A percentile compares a stretch with the other conserved stretches of the same genome.
Evolutionary conservation across 2,329 filamentous ascomycete genomes (phyloP).

Genomic region (Xylariaceae sp.): DNA sequence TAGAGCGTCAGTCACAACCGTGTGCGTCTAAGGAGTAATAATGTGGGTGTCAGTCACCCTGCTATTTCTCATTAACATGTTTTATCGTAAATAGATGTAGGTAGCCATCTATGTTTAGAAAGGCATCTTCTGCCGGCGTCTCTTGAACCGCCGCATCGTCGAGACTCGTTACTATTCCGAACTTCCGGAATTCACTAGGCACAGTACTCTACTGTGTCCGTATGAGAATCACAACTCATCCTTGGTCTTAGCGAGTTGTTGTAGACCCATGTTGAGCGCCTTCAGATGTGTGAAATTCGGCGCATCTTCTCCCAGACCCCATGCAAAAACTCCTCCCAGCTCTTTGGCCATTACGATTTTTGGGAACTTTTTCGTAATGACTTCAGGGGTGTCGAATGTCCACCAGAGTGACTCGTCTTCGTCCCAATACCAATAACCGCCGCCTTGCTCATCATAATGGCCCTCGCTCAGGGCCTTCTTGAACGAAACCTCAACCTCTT

Average conservation of each 20-base stretch:
- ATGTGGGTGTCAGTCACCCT: too few relatives aligned
- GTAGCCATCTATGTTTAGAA: too few relatives aligned
- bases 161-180: too few relatives aligned
- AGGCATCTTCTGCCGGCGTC: background rate
- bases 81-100: too few relatives aligned
- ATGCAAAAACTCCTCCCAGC: constrained; percentile 33
- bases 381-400: constrained; percentile 31
- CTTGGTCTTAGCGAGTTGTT: constrained; percentile 17
- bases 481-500: constrained; percentile 28
- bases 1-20: too few relatives aligned
- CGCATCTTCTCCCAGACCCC: constrained; percentile 33
- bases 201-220: too few relatives aligned
- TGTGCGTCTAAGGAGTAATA: too few relatives aligned
- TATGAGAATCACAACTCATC: constrained; percentile 24
- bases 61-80: too few relatives aligned
- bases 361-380: constrained; percentile 29
- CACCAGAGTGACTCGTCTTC: constrained; percentile 30
- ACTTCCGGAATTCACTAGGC: too few relatives aligned
- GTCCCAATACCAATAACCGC: constrained; percentile 32
- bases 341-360: constrained; percentile 24
- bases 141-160: background rate
- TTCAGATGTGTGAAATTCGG: constrained; percentile 28
- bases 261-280: constrained; percentile 24
- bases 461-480: constrained; percentile 23
- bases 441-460: constrained; percentile 27